Evolutionary conservation across 2,329 filamentous ascomycete genomes (phyloP).

Genomic region (Cordyceps pruinosa): DNA sequence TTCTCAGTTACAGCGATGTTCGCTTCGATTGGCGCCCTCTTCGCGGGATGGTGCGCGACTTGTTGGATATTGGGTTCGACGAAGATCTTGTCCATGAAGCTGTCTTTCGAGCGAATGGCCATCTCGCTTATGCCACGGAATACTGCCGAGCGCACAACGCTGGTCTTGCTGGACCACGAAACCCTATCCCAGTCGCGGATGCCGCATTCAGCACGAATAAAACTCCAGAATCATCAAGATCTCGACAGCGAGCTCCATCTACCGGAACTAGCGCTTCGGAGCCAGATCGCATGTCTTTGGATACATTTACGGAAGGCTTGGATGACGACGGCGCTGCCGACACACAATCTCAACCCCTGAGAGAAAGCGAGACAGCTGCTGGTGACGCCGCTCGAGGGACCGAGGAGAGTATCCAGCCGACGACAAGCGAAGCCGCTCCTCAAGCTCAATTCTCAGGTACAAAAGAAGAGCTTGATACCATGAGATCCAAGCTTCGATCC

Average conservation of each 20-base stretch:
- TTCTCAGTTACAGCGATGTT: constrained; percentile 38
- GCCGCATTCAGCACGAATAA: constrained; percentile 44
- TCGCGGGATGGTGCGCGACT: constrained; percentile 25
- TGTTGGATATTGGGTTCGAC: constrained; percentile 32
- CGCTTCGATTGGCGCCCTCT: constrained; percentile 41
- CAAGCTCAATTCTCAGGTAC: constrained; percentile 26
- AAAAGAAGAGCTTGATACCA: constrained; percentile 71
- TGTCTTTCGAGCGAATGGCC: constrained; percentile 73
- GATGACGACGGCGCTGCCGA: constrained; percentile 21
- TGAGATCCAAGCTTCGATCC: constrained; percentile 64
- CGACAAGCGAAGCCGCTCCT: not conserved
- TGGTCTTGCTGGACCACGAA: constrained; percentile 51
- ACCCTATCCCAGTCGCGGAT: constrained; percentile 61
- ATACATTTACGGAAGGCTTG: constrained; percentile 25
- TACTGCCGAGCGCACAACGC: constrained; percentile 64
- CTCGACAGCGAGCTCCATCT: constrained; percentile 18
- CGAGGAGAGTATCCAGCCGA: not conserved
- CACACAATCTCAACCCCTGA: constrained; percentile 10
- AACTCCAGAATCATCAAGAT: constrained; percentile 24
- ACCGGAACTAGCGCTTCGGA: constrained; percentile 22
- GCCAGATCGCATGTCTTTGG: constrained; percentile 32
- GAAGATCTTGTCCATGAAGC: constrained; percentile 67
- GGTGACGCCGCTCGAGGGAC: not conserved
- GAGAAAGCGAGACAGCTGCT: not conserved
- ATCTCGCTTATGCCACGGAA: constrained; percentile 51